Evolutionary conservation across 1,284 basidiomycete species (phyloP).

Genomic region (Coniferiporia weirii): DNA sequence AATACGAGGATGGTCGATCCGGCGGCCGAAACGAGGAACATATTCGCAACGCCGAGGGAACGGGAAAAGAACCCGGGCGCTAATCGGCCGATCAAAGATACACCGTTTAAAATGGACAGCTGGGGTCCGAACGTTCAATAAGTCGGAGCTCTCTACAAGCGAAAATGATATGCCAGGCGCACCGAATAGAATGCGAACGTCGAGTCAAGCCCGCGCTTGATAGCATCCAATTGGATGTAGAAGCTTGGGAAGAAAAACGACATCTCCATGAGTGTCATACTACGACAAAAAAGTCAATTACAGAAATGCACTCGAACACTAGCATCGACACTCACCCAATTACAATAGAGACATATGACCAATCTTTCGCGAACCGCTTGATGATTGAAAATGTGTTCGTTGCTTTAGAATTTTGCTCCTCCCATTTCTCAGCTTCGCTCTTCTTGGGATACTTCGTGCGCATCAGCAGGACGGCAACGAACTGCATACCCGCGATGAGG

Average conservation of each 20-base stretch:
- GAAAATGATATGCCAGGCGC: neutral
- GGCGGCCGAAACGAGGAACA: slow-evolving; percentile 9
- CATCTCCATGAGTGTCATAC: slow-evolving; percentile 6
- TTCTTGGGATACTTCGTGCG: slow-evolving; percentile 22
- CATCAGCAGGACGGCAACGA: slow-evolving; percentile 27
- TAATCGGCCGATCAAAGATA: slow-evolving; percentile 10
- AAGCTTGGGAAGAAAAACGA: slow-evolving; percentile 17
- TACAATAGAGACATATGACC: slow-evolving; percentile 12
- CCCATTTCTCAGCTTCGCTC: neutral
- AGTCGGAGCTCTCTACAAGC: neutral
- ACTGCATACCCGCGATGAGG: slow-evolving; percentile 24
- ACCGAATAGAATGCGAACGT: slow-evolving; percentile 19
- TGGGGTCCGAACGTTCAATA: neutral
- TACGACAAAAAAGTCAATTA: neutral
- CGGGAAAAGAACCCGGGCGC: slow-evolving; percentile 12
- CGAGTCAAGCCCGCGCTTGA: slow-evolving; percentile 11
- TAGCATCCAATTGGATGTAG: slow-evolving; percentile 18
- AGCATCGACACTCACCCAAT: slow-evolving; percentile 9
- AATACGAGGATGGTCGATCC: slow-evolving; percentile 20
- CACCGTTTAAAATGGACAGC: slow-evolving; percentile 17
- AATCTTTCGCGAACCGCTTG: slow-evolving; percentile 12
- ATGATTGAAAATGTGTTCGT: neutral
- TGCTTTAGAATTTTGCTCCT: neutral
- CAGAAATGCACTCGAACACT: neutral
- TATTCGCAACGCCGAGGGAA: slow-evolving; percentile 11